These are phyloP conservation scores for Fusarium mangiferae DNA, from an alignment of 2,329 filamentous ascomycete species.

Conservation along the genomic window DNA sequence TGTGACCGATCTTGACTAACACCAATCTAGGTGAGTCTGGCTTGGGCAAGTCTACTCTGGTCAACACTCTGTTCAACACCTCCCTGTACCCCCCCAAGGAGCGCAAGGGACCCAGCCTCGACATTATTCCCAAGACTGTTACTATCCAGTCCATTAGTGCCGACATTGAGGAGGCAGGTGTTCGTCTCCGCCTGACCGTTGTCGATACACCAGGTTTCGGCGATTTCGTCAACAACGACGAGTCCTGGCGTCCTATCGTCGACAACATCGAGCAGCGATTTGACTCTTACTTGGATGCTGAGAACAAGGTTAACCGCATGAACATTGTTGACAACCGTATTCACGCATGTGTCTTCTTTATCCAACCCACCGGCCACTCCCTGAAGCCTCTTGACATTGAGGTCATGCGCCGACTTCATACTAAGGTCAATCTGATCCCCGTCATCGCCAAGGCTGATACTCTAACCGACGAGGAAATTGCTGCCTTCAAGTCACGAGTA, in stretches of 20 bases:
- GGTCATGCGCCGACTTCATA: conserved; percentile 99
- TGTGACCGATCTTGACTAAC: neutral
- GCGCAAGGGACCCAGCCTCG: conserved; percentile 95
- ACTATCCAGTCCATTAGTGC: conserved; percentile 94
- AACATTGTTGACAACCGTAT: conserved; percentile 99
- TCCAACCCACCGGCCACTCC: conserved; percentile 97
- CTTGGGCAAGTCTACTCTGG: conserved; percentile 97
- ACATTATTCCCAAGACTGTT: conserved; percentile 98
- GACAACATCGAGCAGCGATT: conserved; percentile 99
- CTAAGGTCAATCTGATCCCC: conserved; percentile 99
- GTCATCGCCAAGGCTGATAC: conserved; percentile 99
- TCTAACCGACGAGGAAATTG: conserved; percentile 95
- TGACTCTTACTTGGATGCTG: conserved; percentile 96
- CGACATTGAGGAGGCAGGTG: conserved; percentile 98
- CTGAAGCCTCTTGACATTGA: conserved; percentile 98
- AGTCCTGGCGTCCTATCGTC: conserved; percentile 98
- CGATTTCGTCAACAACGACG: conserved; percentile 99
- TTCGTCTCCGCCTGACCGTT: conserved; percentile 93
- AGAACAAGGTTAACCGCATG: conserved; percentile 99
- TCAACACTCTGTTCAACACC: conserved; percentile 99
- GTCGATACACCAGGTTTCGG: conserved; percentile 98
- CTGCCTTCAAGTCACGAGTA: conserved; percentile 95
- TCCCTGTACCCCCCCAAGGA: conserved; percentile 98
- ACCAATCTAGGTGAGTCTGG: conserved; percentile 86
- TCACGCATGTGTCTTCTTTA: conserved; percentile 99